Conservation (phyloP, 768 basidiomycete genomes). For the Cyathus striatus region DNA sequence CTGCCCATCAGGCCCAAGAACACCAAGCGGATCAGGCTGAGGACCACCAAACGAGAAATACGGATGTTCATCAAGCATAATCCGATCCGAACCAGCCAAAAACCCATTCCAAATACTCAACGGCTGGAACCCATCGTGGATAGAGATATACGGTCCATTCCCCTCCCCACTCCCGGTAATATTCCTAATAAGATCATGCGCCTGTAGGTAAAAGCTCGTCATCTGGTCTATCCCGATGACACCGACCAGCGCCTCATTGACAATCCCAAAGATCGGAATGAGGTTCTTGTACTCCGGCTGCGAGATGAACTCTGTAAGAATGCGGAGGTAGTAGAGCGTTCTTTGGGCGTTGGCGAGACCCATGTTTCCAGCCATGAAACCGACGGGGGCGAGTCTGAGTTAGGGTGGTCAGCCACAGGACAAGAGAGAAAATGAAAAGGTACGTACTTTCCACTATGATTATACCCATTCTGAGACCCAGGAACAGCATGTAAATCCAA, state of each 20-base stretch:
- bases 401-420: constrained; percentile 1
- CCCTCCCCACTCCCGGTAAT: constrained; percentile 75
- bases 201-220: constrained; percentile 53
- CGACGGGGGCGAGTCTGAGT: constrained; percentile 40
- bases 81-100: constrained; percentile 53
- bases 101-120: constrained; percentile 39
- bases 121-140: constrained; percentile 42
- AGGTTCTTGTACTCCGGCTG: constrained; percentile 53
- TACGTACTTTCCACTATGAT: constrained; percentile 49
- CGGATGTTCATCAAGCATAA: constrained; percentile 63
- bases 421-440: background rate
- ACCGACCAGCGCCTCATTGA: constrained; percentile 49
- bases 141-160: constrained; percentile 55
- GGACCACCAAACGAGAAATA: constrained; percentile 56
- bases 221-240: constrained; percentile 51
- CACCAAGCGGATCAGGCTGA: constrained; percentile 25
- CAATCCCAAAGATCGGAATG: constrained; percentile 53
- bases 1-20: constrained; percentile 20
- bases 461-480: constrained; percentile 74
- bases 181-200: constrained; percentile 56
- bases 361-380: constrained; percentile 70
- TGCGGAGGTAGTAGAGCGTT: constrained; percentile 69
- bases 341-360: constrained; percentile 84
- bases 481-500: constrained; percentile 79
- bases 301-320: constrained; percentile 75